phyloP scores from a whole-genome alignment of 495 filamentous ascomycete genomes.

The Paragyromitra xinjiangensis region DNA sequence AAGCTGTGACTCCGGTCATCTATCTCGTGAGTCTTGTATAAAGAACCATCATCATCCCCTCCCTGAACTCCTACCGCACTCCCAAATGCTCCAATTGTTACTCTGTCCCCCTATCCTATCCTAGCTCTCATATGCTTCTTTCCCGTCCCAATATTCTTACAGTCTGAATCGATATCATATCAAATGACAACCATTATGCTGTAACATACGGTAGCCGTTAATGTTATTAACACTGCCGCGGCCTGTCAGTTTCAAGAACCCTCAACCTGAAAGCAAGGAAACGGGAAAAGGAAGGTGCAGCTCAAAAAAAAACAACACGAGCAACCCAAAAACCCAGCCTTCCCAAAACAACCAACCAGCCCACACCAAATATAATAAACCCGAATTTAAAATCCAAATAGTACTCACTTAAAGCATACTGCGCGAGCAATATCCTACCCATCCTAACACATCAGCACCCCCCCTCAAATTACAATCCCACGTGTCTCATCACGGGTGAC shows the following conservation, averaged over 20 bases:
- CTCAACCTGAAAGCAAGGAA: slow-evolving; percentile 2
- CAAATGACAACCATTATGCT: slow-evolving; percentile 46
- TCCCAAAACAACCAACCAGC: neutral
- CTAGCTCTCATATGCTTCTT: neutral
- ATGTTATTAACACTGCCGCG: slow-evolving; percentile 48
- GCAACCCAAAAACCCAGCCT: neutral
- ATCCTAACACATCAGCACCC: slow-evolving; percentile 3
- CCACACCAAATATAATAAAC: slow-evolving; percentile 3
- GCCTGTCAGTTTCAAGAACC: slow-evolving; percentile 42
- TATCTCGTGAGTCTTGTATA: slow-evolving; percentile 31
- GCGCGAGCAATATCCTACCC: slow-evolving; percentile 47
- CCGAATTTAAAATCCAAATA: neutral
- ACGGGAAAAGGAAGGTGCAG: neutral
- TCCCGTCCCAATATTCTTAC: slow-evolving; percentile 6
- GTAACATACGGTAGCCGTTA: slow-evolving; percentile 54
- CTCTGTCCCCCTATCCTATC: slow-evolving; percentile 2
- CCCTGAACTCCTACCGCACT: slow-evolving; percentile 1
- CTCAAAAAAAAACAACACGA: neutral
- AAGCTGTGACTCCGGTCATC: slow-evolving; percentile 14
- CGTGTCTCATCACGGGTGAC: slow-evolving; percentile 21
- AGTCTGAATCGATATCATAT: neutral
- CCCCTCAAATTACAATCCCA: neutral
- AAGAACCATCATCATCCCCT: slow-evolving; percentile 1
- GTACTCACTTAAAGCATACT: slow-evolving; percentile 54
- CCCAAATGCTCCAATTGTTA: slow-evolving; percentile 10